Percentiles rank a stretch among this genome's conserved stretches.
Conservation (phyloP, 2,329 filamentous ascomycete genomes). For the Rhynchosporium secalis region DNA sequence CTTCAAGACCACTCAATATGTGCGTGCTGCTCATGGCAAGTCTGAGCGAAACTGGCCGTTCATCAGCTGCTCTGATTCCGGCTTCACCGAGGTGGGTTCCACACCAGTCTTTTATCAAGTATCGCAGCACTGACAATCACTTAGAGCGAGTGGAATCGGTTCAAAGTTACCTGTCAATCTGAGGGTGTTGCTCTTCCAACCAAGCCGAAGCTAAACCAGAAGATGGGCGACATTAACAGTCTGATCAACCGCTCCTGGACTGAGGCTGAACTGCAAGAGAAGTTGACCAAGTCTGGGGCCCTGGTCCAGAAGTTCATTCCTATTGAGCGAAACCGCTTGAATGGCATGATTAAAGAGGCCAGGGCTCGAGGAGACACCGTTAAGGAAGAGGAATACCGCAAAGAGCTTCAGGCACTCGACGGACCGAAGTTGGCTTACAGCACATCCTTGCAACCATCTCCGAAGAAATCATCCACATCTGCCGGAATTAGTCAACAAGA, state of each 20-base stretch:
- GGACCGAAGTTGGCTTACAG: conserved; percentile 73
- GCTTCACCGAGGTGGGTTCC: conserved; percentile 72
- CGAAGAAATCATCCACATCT: conserved; percentile 49
- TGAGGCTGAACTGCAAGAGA: conserved; percentile 76
- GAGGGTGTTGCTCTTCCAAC: conserved; percentile 75
- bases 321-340: conserved; percentile 66
- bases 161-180: conserved; percentile 70
- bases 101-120: neutral
- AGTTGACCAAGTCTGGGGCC: conserved; percentile 69
- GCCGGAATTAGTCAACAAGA: conserved; percentile 70
- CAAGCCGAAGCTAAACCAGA: conserved; percentile 65
- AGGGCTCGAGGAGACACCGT: conserved; percentile 62
- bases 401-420: conserved; percentile 62
- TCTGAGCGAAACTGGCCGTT: conserved; percentile 85
- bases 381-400: conserved; percentile 54
- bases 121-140: conserved; percentile 21
- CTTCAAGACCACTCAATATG: conserved; percentile 85
- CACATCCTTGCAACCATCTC: conserved; percentile 58
- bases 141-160: conserved; percentile 77
- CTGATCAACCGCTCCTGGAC: conserved; percentile 81
- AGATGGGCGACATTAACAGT: conserved; percentile 77
- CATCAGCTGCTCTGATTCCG: conserved; percentile 81
- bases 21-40: conserved; percentile 78
- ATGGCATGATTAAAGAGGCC: conserved; percentile 66
- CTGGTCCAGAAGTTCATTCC: conserved; percentile 67